phyloP scores from a whole-genome alignment of 2,329 filamentous ascomycete genomes.

The Arachnopeziza araneosa region DNA sequence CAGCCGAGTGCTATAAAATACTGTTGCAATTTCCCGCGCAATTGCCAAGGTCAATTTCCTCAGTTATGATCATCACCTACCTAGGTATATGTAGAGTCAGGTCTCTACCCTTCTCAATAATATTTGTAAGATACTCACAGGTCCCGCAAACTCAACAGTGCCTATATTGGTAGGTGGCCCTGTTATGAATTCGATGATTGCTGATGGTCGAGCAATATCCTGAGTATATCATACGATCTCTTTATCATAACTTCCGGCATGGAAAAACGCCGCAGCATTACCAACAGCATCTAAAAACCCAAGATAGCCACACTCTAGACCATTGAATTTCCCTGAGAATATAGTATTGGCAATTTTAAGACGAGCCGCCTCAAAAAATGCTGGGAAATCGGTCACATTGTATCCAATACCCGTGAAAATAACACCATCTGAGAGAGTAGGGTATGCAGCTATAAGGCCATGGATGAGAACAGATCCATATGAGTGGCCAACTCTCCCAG shows the following conservation, averaged over 20 bases:
- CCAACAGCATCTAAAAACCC: conserved; percentile 28
- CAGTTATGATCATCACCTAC: neutral
- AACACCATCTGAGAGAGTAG: conserved; percentile 45
- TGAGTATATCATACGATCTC: conserved; percentile 6
- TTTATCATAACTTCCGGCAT: conserved; percentile 5
- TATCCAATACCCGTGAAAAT: conserved; percentile 29
- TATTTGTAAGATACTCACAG: conserved; percentile 1
- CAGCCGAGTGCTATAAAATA: neutral
- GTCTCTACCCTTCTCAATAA: neutral
- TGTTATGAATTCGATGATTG: conserved; percentile 8
- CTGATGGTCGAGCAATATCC: conserved; percentile 4
- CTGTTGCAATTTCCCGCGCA: neutral
- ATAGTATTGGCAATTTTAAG: conserved; percentile 1
- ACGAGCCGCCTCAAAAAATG: neutral
- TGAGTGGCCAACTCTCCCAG: conserved; percentile 47
- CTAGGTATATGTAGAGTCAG: neutral
- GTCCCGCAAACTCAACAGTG: conserved; percentile 2
- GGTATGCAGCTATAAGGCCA: conserved; percentile 45
- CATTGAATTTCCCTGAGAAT: neutral
- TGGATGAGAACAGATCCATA: conserved; percentile 56
- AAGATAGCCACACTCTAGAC: conserved; percentile 20
- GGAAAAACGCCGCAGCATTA: conserved; percentile 16
- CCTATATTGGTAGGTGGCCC: neutral
- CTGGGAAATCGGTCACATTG: neutral
- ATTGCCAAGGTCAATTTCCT: neutral